Evolutionary conservation across 176 grass and related monocot genomes (phyloP), one percentile per base, ranked within the genome.

Genomic region (Musa troglodytarum): DNA sequence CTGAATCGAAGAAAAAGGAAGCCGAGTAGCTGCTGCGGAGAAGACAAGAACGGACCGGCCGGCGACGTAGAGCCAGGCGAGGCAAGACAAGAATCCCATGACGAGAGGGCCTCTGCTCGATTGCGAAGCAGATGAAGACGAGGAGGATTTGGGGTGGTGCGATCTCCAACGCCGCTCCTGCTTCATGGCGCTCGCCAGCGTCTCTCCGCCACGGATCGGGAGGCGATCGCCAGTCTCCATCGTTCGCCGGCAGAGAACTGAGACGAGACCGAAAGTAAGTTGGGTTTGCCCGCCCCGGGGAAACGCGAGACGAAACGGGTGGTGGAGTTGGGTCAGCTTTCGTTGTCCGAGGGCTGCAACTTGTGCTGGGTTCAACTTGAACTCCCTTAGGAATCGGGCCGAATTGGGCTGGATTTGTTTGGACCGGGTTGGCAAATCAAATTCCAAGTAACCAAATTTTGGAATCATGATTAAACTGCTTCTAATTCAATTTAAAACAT

Each of bases 41-140:
- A 56, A 1, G 23, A 52, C 0, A 25, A 1, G 69, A 63, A 49
- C 79, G 65, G 72, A 94, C 88, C 91, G 78, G 52, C 95, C 95
- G 49, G 95, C 95, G 75, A 99, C 71, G 77, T 99, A 99, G 76
- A 99, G 88, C 91, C 95, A 99, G 29, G 95, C 95, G 58, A 99
- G 86, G 81, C 95, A 99, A 65, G 95, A 94, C 70, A 99, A 86
- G 83, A 99, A 99, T 24, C 78, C 86, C 95, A 99, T 89, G 73
- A 99, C 74, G 50, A 99, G 86, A 19, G 88, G 81, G 1, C 55
- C 78, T 83, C 77, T 89, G 25, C 84, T 82, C 17, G 84, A 84
- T 49, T 83, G 75, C 49, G 55, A 64, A 61, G 52, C 15, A 22
- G 24, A 1, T 21, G 22, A 81, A 12, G 62, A 76, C 0, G 78